Conservation (phyloP, 441 rosid genomes). For the Corymbia calophylla region DNA sequence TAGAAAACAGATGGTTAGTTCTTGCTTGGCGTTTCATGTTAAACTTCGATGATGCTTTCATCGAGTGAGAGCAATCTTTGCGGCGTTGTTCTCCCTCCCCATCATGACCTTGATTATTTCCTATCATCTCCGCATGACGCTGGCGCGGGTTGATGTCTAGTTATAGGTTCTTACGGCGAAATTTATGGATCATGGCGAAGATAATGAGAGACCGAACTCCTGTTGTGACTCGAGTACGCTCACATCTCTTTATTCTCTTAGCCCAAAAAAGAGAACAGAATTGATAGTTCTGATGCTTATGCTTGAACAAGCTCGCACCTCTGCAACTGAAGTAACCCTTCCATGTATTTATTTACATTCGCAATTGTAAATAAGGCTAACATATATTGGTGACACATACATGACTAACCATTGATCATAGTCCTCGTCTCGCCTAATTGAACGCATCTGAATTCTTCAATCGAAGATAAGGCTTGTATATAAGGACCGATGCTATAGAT, state of each 20-base stretch:
- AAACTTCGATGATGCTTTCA: neutral
- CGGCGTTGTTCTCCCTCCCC: neutral
- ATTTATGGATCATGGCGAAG: neutral
- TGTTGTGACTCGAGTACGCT: neutral
- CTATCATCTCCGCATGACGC: neutral
- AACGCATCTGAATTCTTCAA: neutral
- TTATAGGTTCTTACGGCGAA: neutral
- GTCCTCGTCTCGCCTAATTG: neutral
- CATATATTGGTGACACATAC: neutral
- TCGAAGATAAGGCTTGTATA: neutral
- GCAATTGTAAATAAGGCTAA: neutral
- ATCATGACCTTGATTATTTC: neutral
- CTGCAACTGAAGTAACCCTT: neutral
- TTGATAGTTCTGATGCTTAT: neutral
- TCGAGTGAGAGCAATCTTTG: neutral
- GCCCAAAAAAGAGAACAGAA: neutral
- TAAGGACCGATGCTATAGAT: neutral
- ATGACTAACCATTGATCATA: neutral
- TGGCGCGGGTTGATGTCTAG: neutral
- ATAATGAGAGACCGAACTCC: neutral
- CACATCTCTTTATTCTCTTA: neutral
- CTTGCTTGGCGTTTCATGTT: neutral
- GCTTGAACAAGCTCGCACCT: neutral
- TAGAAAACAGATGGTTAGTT: neutral
- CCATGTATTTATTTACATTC: neutral